These are phyloP conservation scores for Quercus lobata DNA, from an alignment of 331 rosid species.

Conservation along the genomic window DNA sequence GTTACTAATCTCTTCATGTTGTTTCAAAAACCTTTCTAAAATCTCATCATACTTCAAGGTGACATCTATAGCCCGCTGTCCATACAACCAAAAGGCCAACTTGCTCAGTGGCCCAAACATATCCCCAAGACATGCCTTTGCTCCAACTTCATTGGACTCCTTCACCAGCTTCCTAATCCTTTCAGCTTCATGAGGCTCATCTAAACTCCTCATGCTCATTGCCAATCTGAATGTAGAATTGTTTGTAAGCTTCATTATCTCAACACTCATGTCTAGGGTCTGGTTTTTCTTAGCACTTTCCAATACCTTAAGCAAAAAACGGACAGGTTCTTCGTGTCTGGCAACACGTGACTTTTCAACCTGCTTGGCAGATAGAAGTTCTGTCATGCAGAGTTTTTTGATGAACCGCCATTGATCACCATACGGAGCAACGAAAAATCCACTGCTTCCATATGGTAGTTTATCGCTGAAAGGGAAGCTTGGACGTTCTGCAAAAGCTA, in stretches of 20 bases:
- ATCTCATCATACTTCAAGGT: constrained; percentile 26
- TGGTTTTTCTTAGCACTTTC: background rate
- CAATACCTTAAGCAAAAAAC: background rate
- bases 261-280: constrained; percentile 25
- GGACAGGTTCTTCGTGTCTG: constrained; percentile 25
- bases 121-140: constrained; percentile 30
- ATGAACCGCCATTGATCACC: constrained; percentile 55
- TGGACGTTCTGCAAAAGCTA: constrained; percentile 37
- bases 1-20: constrained; percentile 25
- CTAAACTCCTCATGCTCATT: constrained; percentile 41
- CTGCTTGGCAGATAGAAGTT: constrained; percentile 45
- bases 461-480: constrained; percentile 40
- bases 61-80: constrained; percentile 22
- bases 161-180: constrained; percentile 26
- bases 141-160: constrained; percentile 20
- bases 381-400: constrained; percentile 54
- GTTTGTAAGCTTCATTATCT: constrained; percentile 44
- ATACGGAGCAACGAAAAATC: constrained; percentile 48
- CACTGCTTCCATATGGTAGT: constrained; percentile 44
- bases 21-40: constrained; percentile 27
- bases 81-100: constrained; percentile 28
- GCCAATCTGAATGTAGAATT: constrained; percentile 50
- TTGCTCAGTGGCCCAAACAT: constrained; percentile 38
- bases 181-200: constrained; percentile 26
- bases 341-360: constrained; percentile 33